Conservation (phyloP, 345 rosid species). For the Brassica juncea region DNA sequence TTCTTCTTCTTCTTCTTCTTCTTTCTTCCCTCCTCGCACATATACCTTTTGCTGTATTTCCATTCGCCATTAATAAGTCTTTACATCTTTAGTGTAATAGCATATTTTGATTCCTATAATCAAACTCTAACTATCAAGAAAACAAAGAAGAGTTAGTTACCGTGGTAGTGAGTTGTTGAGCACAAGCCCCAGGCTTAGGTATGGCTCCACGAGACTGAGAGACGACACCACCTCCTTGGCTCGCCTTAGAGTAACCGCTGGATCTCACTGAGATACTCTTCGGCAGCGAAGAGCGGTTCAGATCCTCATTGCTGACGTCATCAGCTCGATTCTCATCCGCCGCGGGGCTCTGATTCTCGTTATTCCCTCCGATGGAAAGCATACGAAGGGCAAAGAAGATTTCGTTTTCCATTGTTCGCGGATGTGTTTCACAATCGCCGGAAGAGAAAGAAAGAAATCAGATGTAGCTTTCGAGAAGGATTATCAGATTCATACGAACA, state of each 20-base stretch:
- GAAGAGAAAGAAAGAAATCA: background rate
- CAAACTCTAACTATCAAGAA: background rate
- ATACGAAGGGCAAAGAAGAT: slow-evolving; percentile 9
- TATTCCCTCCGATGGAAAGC: slow-evolving; percentile 38
- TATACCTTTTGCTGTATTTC: slow-evolving; percentile 46
- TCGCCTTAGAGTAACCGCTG: slow-evolving; percentile 51
- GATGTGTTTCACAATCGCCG: background rate
- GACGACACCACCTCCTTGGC: slow-evolving; percentile 29
- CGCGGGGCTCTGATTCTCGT: slow-evolving; percentile 33
- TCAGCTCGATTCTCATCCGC: slow-evolving; percentile 37
- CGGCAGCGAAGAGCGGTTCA: slow-evolving; percentile 55
- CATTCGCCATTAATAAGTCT: slow-evolving; percentile 9
- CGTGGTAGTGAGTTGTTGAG: slow-evolving; percentile 40
- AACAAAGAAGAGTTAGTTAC: slow-evolving; percentile 26
- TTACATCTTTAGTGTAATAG: background rate
- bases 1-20: slow-evolving; percentile 45
- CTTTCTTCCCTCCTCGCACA: slow-evolving; percentile 40
- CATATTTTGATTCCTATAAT: background rate
- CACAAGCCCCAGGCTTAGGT: slow-evolving; percentile 40
- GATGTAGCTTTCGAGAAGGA: slow-evolving; percentile 16
- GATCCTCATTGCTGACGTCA: slow-evolving; percentile 39
- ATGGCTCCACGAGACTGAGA: slow-evolving; percentile 42
- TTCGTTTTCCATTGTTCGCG: slow-evolving; percentile 42
- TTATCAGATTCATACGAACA: background rate
- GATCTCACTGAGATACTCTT: slow-evolving; percentile 85